phyloP scores from a whole-genome alignment of 192 early-diverging fungal genomes.

The Haplosporangium gracile region DNA sequence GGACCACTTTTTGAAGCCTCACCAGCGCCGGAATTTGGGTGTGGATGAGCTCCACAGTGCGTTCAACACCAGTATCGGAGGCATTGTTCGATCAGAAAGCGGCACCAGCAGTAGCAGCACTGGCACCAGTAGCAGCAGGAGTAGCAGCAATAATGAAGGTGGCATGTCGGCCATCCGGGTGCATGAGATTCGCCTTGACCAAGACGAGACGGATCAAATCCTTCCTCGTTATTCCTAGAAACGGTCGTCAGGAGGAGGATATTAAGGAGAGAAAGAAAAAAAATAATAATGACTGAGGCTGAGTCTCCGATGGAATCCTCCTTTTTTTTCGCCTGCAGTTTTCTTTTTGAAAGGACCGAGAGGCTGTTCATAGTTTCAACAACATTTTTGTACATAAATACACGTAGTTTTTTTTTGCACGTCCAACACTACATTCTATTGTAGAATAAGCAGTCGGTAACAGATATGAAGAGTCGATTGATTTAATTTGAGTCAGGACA shows the following conservation, averaged over 20 bases:
- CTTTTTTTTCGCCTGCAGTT: background rate
- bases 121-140: background rate
- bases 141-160: background rate
- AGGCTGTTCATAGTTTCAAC: background rate
- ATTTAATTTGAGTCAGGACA: background rate
- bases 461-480: background rate
- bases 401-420: background rate
- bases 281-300: background rate
- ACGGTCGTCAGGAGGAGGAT: background rate
- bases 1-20: constrained; percentile 48
- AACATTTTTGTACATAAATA: background rate
- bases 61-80: background rate
- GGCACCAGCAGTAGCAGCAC: background rate
- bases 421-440: background rate
- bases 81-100: background rate
- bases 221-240: background rate
- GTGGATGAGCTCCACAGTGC: constrained; percentile 40
- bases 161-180: constrained; percentile 7
- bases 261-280: background rate
- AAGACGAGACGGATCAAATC: constrained; percentile 21
- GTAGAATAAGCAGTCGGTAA: background rate
- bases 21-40: constrained; percentile 38
- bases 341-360: background rate
- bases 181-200: constrained; percentile 40
- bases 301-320: background rate